A percentile compares a stretch with the other conserved stretches of the same genome.
These are phyloP conservation scores for Dothideomycetidae sp. DNA, from an alignment of 2,329 filamentous ascomycete species.

Conservation along the genomic window DNA sequence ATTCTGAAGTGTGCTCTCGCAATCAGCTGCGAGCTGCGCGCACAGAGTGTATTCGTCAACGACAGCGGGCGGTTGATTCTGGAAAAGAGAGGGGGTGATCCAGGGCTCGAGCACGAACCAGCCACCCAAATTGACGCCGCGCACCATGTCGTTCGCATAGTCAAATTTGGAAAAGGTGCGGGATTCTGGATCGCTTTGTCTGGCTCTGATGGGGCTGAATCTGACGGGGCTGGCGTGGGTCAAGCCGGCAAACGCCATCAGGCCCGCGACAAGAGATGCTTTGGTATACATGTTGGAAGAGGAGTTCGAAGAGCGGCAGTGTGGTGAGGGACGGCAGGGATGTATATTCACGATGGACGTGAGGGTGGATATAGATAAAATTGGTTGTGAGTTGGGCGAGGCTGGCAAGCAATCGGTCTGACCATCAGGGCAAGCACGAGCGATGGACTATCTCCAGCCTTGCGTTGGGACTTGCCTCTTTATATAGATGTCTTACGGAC, in stretches of 20 bases:
- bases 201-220: no score
- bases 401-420: no score
- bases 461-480: no score
- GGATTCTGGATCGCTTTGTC: conserved; percentile 13
- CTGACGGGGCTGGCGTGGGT: conserved; percentile 1
- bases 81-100: conserved; percentile 48
- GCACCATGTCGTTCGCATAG: conserved; percentile 41
- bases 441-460: no score
- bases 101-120: conserved; percentile 48
- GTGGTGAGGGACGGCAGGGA: no score
- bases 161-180: conserved; percentile 30
- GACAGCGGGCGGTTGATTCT: conserved; percentile 31
- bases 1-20: conserved; percentile 31
- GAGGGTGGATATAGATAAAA: no score
- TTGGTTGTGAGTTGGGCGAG: no score
- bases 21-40: conserved; percentile 35
- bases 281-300: conserved; percentile 7
- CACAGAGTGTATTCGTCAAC: conserved; percentile 43
- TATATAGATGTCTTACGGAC: no score
- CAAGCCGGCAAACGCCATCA: conserved; percentile 7
- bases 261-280: conserved; percentile 3
- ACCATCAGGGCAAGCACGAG: no score
- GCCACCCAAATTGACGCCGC: conserved; percentile 51
- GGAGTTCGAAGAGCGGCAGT: neutral
- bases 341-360: no score